Evolutionary conservation across 1,284 basidiomycete species (phyloP).

Genomic region (Peniophora sp.): DNA sequence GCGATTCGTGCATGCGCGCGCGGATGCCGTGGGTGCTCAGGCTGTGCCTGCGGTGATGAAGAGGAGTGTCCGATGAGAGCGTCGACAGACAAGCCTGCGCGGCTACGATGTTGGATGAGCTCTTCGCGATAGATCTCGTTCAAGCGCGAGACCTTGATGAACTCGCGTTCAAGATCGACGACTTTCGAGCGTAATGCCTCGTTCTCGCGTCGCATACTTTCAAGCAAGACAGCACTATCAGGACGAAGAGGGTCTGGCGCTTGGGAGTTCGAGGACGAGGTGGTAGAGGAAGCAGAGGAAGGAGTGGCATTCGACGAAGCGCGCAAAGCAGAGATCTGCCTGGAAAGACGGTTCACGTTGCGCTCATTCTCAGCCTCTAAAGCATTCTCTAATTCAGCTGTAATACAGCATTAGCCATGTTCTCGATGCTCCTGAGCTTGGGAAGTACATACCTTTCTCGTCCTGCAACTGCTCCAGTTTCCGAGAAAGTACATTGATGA

Average conservation of each 20-base stretch:
- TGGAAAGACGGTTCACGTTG: constrained; percentile 65
- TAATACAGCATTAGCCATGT: too few relatives aligned
- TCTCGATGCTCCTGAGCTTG: constrained; percentile 54
- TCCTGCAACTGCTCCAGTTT: constrained; percentile 64
- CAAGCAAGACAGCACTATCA: constrained; percentile 54
- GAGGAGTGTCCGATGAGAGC: constrained; percentile 69
- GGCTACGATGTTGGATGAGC: constrained; percentile 62
- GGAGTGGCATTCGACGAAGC: too few relatives aligned
- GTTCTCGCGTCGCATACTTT: constrained; percentile 69
- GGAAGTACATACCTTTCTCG: constrained; percentile 1
- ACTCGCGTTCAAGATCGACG: constrained; percentile 67
- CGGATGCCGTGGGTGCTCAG: too few relatives aligned
- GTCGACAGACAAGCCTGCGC: constrained; percentile 69
- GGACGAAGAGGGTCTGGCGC: constrained; percentile 39
- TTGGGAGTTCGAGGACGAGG: constrained; percentile 13
- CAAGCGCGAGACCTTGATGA: constrained; percentile 58
- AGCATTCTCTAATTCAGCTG: constrained; percentile 72
- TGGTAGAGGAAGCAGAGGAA: too few relatives aligned
- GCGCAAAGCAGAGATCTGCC: constrained; percentile 61
- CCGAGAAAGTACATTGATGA: constrained; percentile 70
- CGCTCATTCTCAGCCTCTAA: constrained; percentile 75
- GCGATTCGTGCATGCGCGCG: too few relatives aligned
- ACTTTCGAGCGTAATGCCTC: constrained; percentile 57
- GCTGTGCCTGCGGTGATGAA: too few relatives aligned
- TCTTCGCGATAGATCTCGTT: constrained; percentile 80